These are phyloP conservation scores for Ustilago crameri DNA, from an alignment of 1,284 basidiomycete genomes.

Conservation along the genomic window DNA sequence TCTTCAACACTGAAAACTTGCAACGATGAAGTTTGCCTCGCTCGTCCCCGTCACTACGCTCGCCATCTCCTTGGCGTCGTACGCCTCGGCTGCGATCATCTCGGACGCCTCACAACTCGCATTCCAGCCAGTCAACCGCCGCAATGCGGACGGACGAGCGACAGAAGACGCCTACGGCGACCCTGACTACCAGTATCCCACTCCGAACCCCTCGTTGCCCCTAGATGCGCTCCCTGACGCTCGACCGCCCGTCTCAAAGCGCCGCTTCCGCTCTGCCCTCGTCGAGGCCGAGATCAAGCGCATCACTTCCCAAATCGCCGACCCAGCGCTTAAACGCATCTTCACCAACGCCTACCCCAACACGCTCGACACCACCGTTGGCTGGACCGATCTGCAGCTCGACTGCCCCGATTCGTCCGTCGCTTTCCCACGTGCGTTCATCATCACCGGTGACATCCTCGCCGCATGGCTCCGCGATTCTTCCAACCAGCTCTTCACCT, in stretches of 20 bases:
- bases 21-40: constrained; percentile 25
- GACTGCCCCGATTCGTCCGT: constrained; percentile 25
- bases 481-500: constrained; percentile 49
- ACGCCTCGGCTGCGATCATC: constrained; percentile 2
- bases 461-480: constrained; percentile 53
- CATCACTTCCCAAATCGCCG: constrained; percentile 31
- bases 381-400: constrained; percentile 49
- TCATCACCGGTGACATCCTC: constrained; percentile 56
- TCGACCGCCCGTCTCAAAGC: constrained; percentile 12
- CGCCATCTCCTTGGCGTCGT: constrained; percentile 9
- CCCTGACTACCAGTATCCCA: constrained; percentile 26
- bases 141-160: constrained; percentile 25
- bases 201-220: constrained; percentile 28
- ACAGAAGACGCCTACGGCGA: constrained; percentile 50
- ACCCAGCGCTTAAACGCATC: constrained; percentile 45
- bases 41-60: constrained; percentile 24
- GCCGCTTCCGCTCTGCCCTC: constrained; percentile 38
- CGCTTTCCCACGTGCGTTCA: constrained; percentile 49
- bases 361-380: constrained; percentile 54
- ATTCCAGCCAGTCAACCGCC: constrained; percentile 3
- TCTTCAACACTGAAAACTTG: no score
- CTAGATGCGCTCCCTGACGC: constrained; percentile 46
- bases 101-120: constrained; percentile 4
- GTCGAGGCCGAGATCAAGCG: constrained; percentile 52
- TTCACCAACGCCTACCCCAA: constrained; percentile 51